Evolutionary conservation across 176 grass and related monocot genomes (phyloP).

Genomic region (Musa schizocarpa): DNA sequence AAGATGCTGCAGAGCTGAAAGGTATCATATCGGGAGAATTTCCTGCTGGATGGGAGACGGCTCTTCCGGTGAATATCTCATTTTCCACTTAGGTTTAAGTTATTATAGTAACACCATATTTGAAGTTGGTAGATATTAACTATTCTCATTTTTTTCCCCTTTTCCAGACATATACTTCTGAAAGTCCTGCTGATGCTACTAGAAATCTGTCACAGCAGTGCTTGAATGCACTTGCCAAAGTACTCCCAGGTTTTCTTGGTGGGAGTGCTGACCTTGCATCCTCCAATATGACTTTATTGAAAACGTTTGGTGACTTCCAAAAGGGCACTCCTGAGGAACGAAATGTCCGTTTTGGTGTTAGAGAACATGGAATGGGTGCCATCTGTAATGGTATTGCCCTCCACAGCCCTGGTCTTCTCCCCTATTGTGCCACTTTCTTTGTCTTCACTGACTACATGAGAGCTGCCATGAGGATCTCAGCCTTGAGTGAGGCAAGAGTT

Average conservation of each 20-base stretch:
- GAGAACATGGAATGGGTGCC: slow-evolving; percentile 94
- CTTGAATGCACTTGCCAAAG: slow-evolving; percentile 84
- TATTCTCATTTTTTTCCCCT: slow-evolving; percentile 3
- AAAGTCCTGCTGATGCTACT: slow-evolving; percentile 80
- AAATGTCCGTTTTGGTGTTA: slow-evolving; percentile 93
- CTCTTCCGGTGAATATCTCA: slow-evolving; percentile 66
- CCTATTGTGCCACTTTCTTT: slow-evolving; percentile 98
- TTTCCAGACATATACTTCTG: slow-evolving; percentile 79
- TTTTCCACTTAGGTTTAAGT: not conserved
- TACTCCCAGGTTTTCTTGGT: slow-evolving; percentile 81
- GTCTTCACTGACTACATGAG: slow-evolving; percentile 99
- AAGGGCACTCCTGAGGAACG: slow-evolving; percentile 89
- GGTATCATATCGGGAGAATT: slow-evolving; percentile 80
- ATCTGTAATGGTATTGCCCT: slow-evolving; percentile 92
- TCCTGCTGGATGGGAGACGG: slow-evolving; percentile 63
- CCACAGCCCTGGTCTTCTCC: slow-evolving; percentile 80
- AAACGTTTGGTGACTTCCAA: slow-evolving; percentile 95
- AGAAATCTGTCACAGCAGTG: slow-evolving; percentile 91
- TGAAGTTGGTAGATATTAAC: slow-evolving; percentile 1
- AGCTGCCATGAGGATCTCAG: slow-evolving; percentile 90
- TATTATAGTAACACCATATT: slow-evolving; percentile 14
- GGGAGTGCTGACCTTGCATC: slow-evolving; percentile 97
- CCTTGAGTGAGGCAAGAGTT: slow-evolving; percentile 63
- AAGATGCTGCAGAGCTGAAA: slow-evolving; percentile 79
- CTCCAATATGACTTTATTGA: slow-evolving; percentile 97